Conservation (phyloP, 169 alveolate species). For the Plasmodium blacklocki region DNA sequence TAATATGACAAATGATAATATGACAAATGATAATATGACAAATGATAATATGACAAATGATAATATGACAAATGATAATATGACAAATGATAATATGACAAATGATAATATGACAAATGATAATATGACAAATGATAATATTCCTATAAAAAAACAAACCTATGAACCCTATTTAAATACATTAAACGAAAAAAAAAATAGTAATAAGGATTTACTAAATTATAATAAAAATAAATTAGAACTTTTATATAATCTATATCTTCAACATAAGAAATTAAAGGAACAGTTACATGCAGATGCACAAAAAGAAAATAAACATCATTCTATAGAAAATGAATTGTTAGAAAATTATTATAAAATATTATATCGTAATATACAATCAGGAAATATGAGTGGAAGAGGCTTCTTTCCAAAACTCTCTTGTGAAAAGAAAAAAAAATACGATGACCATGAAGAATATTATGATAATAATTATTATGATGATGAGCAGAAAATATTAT, state of each 20-base stretch:
- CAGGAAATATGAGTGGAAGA: not conserved
- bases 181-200: constrained; percentile 21
- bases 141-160: not conserved
- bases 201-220: not conserved
- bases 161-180: not conserved
- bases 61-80: not conserved
- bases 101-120: too few species aligned
- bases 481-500: too few species aligned
- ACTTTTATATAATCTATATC: constrained; percentile 25
- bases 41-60: not conserved
- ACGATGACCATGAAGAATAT: not conserved
- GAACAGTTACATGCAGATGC: not conserved
- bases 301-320: not conserved
- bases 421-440: too few species aligned
- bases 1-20: not conserved
- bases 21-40: not conserved
- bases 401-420: too few species aligned
- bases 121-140: not conserved
- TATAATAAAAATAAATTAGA: constrained; percentile 19
- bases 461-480: not conserved
- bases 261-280: not conserved
- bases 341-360: constrained; percentile 42
- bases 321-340: constrained; percentile 14
- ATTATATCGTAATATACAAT: constrained; percentile 14
- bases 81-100: not conserved